Base-by-base conservation (phyloP, 805 yeast genomes). In the Saccharomycopsis schoenii region DNA sequence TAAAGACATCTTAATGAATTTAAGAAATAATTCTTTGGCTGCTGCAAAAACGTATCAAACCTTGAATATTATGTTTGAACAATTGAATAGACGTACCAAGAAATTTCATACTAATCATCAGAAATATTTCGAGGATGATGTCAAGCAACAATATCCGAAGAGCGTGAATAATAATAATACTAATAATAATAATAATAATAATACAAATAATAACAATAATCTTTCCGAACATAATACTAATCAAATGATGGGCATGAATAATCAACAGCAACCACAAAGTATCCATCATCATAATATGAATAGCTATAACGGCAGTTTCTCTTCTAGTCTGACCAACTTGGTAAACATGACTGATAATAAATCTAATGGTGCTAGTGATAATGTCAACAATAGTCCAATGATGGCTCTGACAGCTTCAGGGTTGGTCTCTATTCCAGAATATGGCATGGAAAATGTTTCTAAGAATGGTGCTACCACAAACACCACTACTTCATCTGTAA, bases 31-130 rank as follows among this genome's bases (percentile, higher is more conserved):
- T 65, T 83, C 91, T 58, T 82, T 82, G 72, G 88, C 96, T 2
- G 93, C 97, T 0, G 77, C 82, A 59, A 77, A 96, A 65, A 90
- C 94, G 17, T 89, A 87, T 73, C 84, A 84, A 66, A 83, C 91
- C 60, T 78, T 90, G 69, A 88, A 88, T 70, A 83, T 86, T n/a
- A 73, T 90, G 59, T 88, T 88, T 69, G 93, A 88, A 67, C 89
- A 86, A 69, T 75, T 88, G 69, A 89, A 89, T 68, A 78, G 86
- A 67, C 80, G 83, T 69, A 87, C 94, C 0, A 89, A 88, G 1
- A 77, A 73, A 41, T 66, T 75, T 47, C 72, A 76, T 52, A 66
- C 52, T 10, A 58, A 52, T 29, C 64, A 62, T 52, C 58, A 57
- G n/a, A 39, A 60, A 17, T 63, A 58, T 58, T 63, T 63, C 39